phyloP scores from a whole-genome alignment of 169 alveolate genomes.

The Amoebophrya sp. region DNA sequence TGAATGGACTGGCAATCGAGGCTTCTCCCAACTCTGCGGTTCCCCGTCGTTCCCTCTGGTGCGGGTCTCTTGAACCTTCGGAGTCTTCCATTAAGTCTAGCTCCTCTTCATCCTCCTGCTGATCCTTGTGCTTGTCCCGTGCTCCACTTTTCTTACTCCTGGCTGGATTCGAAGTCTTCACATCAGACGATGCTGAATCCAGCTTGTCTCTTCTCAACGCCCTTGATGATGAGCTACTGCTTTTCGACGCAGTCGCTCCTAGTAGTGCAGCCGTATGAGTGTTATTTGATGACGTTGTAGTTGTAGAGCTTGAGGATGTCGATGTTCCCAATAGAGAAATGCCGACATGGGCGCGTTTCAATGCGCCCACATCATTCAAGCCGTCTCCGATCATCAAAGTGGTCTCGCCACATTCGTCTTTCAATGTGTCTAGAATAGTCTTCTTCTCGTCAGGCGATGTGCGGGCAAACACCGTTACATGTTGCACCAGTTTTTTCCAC shows the following conservation, averaged over 20 bases:
- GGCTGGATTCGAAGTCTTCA: too few relatives aligned
- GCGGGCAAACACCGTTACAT: constrained; percentile 80
- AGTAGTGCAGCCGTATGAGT: too few relatives aligned
- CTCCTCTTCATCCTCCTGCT: too few relatives aligned
- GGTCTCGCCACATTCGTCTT: constrained; percentile 67
- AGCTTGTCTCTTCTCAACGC: not conserved
- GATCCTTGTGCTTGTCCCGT: too few relatives aligned
- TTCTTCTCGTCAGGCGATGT: constrained; percentile 87
- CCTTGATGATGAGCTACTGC: not conserved
- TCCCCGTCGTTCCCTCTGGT: too few relatives aligned
- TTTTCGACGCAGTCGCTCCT: not conserved
- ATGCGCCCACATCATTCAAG: constrained; percentile 95
- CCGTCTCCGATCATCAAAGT: constrained; percentile 94
- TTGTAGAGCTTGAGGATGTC: too few relatives aligned
- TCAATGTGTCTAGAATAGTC: constrained; percentile 59
- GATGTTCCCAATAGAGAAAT: constrained; percentile 86
- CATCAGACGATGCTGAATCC: not conserved
- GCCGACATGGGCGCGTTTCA: constrained; percentile 91
- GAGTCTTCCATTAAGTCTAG: too few relatives aligned
- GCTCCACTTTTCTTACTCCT: too few relatives aligned
- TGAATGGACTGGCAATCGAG: constrained; percentile 94
- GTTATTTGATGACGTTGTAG: too few relatives aligned
- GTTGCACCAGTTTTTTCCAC: constrained; percentile 31
- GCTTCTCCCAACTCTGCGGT: constrained; percentile 81
- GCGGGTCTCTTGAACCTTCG: too few relatives aligned